A percentile compares a stretch with the other conserved stretches of the same genome.
phyloP scores from a whole-genome alignment of 495 filamentous ascomycete species.

The Penicillium silybi region DNA sequence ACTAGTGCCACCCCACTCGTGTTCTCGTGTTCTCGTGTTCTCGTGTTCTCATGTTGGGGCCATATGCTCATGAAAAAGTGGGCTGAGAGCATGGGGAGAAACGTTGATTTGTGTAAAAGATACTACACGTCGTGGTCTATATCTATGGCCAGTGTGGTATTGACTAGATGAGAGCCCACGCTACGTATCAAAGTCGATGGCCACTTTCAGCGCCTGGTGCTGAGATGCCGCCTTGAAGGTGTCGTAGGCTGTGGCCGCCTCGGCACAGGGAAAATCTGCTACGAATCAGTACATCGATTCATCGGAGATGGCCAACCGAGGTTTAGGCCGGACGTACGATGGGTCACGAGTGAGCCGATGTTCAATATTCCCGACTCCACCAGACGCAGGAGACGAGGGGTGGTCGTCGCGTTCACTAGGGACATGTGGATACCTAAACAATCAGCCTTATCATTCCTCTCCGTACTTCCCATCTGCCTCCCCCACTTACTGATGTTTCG shows the following conservation, averaged over 20 bases:
- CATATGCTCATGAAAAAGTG: not conserved
- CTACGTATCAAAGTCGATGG: conserved; percentile 25
- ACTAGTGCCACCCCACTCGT: not conserved
- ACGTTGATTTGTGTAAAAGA: not conserved
- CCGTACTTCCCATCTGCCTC: not conserved
- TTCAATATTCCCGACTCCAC: conserved; percentile 23
- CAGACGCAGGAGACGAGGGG: conserved; percentile 39
- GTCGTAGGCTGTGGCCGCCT: conserved; percentile 10
- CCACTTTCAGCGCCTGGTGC: conserved; percentile 21
- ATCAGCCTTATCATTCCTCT: not conserved
- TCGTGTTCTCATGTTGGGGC: too few relatives aligned
- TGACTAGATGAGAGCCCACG: too few relatives aligned
- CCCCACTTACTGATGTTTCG: conserved; percentile 38
- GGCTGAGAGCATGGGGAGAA: not conserved
- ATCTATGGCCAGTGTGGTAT: not conserved
- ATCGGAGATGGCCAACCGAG: not conserved
- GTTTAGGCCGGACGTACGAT: conserved; percentile 22
- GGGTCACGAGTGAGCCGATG: conserved; percentile 35
- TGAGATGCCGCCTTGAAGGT: conserved; percentile 16
- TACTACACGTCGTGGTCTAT: not conserved
- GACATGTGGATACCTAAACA: conserved; percentile 38
- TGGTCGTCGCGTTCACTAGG: conserved; percentile 43
- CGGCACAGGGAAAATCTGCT: conserved; percentile 8
- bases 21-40: too few relatives aligned
- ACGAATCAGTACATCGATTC: not conserved